A percentile compares a stretch with the other conserved stretches of the same genome.
Conservation (phyloP, 495 filamentous ascomycete species). For the Pseudotulostoma volvatum region DNA sequence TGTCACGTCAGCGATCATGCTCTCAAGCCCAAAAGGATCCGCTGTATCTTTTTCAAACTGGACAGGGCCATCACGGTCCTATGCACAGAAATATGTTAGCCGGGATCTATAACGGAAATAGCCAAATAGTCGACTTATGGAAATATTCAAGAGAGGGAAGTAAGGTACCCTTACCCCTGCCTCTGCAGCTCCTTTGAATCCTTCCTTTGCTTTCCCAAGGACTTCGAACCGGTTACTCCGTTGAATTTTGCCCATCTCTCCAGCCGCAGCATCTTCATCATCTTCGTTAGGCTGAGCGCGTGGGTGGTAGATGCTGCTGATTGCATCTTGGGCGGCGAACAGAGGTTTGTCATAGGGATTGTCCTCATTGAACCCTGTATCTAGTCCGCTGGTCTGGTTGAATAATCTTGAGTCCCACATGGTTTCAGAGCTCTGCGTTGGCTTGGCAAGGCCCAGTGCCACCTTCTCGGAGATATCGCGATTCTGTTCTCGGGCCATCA, state of each 20-base stretch:
- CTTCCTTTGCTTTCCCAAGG: conserved; percentile 67
- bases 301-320: conserved; percentile 86
- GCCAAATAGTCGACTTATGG: too few relatives aligned
- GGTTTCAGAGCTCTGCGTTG: conserved; percentile 69
- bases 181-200: conserved; percentile 75
- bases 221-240: conserved; percentile 74
- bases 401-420: conserved; percentile 97
- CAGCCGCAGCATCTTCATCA: conserved; percentile 62
- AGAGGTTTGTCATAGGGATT: conserved; percentile 94
- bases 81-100: too few relatives aligned
- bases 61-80: conserved; percentile 80
- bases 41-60: conserved; percentile 87
- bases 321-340: conserved; percentile 92
- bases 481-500: conserved; percentile 87
- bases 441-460: conserved; percentile 86
- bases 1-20: conserved; percentile 71
- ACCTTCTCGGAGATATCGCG: conserved; percentile 98
- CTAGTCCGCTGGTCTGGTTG: conserved; percentile 83
- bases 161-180: conserved; percentile 47
- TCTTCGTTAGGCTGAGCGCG: conserved; percentile 51
- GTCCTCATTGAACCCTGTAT: conserved; percentile 89
- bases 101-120: too few relatives aligned
- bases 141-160: too few relatives aligned
- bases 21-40: conserved; percentile 86
- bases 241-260: conserved; percentile 73